Evolutionary conservation across 192 early-diverging fungal genomes (phyloP).

Genomic region (Mortierella hygrophila): DNA sequence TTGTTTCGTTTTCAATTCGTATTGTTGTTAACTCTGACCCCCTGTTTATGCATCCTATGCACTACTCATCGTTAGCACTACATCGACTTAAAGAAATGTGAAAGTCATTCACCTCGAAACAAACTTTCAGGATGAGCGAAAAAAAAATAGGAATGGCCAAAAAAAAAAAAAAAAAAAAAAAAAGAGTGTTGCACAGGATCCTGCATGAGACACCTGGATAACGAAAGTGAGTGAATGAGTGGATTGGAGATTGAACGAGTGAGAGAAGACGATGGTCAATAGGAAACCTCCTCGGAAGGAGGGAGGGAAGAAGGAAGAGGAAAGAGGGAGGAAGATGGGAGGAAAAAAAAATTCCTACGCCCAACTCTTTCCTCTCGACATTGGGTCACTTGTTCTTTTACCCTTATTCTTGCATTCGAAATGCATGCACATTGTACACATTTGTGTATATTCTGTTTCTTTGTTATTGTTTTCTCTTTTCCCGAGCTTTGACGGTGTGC

Average conservation of each 20-base stretch:
- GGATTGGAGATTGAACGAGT: neutral
- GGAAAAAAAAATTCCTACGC: too few relatives aligned
- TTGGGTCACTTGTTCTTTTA: too few relatives aligned
- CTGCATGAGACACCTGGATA: neutral
- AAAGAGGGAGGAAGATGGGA: too few relatives aligned
- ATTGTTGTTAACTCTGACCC: neutral
- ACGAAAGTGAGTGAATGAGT: neutral
- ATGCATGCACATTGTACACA: too few relatives aligned
- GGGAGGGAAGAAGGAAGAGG: too few relatives aligned
- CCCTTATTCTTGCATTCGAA: too few relatives aligned
- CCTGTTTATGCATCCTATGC: neutral
- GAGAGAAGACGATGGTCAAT: neutral
- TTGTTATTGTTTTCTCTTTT: too few relatives aligned
- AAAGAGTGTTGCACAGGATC: neutral
- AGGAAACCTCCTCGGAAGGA: too few relatives aligned
- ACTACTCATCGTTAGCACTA: neutral
- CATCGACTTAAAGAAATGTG: neutral
- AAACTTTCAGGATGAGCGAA: neutral
- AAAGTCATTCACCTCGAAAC: too few relatives aligned
- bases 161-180: neutral
- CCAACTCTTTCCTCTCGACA: too few relatives aligned
- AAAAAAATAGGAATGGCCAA: neutral
- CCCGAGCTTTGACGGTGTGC: too few relatives aligned
- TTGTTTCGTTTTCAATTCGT: neutral
- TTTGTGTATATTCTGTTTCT: too few relatives aligned